A percentile compares a stretch with the other conserved stretches of the same genome.
These are phyloP conservation scores for Candida golubevii DNA, from an alignment of 805 yeast species.

Conservation along the genomic window DNA sequence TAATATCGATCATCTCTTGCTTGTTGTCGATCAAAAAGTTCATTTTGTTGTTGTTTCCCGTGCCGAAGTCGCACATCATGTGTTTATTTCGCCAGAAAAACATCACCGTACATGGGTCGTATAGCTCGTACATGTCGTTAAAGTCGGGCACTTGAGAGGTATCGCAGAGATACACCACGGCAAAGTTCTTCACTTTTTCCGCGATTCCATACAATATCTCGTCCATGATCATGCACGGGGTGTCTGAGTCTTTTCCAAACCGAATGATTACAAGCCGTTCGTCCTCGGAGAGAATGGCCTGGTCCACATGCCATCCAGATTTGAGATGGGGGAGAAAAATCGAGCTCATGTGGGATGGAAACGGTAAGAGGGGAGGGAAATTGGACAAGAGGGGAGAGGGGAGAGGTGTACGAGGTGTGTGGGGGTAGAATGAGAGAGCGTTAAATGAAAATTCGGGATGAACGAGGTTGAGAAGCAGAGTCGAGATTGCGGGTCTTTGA, in stretches of 20 bases:
- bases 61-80: conserved; percentile 98
- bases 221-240: conserved; percentile 87
- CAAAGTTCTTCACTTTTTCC: conserved; percentile 82
- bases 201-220: conserved; percentile 75
- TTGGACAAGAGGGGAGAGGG: background rate
- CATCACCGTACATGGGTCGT: conserved; percentile 90
- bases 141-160: conserved; percentile 87
- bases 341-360: conserved; percentile 14
- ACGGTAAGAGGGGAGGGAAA: background rate
- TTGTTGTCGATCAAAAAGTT: conserved; percentile 70
- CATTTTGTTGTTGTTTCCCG: conserved; percentile 94
- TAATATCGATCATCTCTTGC: conserved; percentile 86
- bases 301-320: conserved; percentile 78
- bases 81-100: conserved; percentile 90
- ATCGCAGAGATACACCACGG: conserved; percentile 83
- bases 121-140: conserved; percentile 80
- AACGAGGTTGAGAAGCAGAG: background rate
- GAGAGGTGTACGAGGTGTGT: background rate
- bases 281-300: conserved; percentile 88
- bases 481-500: background rate
- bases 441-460: too few species aligned
- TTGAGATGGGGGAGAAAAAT: conserved; percentile 20
- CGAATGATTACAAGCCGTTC: conserved; percentile 83
- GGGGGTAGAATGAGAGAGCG: background rate
- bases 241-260: conserved; percentile 76